A percentile compares a stretch with the other conserved stretches of the same genome.
Evolutionary conservation across 371 early-diverging fungal species (phyloP).

Genomic region (Zychaea mexicana): DNA sequence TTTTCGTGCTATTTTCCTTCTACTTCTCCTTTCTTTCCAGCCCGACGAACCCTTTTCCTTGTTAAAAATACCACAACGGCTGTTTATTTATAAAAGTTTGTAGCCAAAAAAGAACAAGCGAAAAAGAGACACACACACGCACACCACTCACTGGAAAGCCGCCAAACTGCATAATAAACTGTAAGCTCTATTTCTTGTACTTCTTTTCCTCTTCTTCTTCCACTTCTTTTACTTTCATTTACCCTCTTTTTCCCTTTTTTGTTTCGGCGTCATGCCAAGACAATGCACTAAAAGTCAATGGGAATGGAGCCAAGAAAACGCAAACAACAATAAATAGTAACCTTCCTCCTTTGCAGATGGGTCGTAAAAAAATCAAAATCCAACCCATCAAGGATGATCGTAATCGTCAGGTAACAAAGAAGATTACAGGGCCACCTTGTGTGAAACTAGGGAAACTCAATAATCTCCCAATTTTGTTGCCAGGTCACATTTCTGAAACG

Average conservation of each 20-base stretch:
- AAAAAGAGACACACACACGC: too few species aligned
- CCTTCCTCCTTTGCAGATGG: slow-evolving; percentile 76
- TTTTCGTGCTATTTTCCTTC: not conserved
- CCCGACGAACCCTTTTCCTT: not conserved
- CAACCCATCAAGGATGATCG: slow-evolving; percentile 92
- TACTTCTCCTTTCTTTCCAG: not conserved
- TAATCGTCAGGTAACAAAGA: slow-evolving; percentile 79
- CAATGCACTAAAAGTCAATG: too few species aligned
- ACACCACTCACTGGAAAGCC: too few species aligned
- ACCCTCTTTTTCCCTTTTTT: slow-evolving; percentile 2
- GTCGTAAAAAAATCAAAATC: slow-evolving; percentile 97
- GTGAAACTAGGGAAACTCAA: not conserved
- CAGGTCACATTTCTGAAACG: slow-evolving; percentile 97
- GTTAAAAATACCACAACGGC: slow-evolving; percentile 12
- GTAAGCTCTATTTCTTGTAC: too few species aligned
- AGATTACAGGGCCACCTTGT: not conserved
- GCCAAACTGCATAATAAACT: too few species aligned
- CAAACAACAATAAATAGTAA: too few species aligned
- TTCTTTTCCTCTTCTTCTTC: slow-evolving; percentile 7
- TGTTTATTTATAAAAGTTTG: slow-evolving; percentile 11
- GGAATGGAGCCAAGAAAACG: too few species aligned
- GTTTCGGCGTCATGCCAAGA: too few species aligned
- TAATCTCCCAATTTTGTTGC: too few species aligned
- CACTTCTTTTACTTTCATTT: not conserved
- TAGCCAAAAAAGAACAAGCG: slow-evolving; percentile 19